Base-by-base conservation (phyloP, 1,139 yeast species). In the Ogataea hybrid region DNA sequence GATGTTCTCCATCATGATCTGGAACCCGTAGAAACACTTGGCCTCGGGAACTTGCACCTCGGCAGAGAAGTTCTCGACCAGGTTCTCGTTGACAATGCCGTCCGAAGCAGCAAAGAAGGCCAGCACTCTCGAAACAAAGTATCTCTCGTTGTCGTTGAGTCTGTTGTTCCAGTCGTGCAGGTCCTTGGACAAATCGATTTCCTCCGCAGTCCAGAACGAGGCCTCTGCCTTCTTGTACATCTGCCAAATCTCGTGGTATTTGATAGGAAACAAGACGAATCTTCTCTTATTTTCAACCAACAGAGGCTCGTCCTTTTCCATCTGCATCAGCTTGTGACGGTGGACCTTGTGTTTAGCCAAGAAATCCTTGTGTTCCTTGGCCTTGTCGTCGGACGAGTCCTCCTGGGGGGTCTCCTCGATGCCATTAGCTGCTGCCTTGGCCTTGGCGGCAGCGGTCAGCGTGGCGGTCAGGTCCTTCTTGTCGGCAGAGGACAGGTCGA, bases 121-220 rank as follows among this genome's bases (percentile, higher is more conserved):
- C 58, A 92, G 74, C 43, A 92, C 94, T 66, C 95, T 81, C 18
- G 95, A 84, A 54, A 92, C 71, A 66, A 92, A 94, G 69, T 70
- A 90, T 61, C 95, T 79, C 73, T 92, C 97, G 63, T 89, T 90
- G 41, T 86, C 92, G 61, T 74, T 88, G 69, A 92, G 71, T 58
- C 72, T 73, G 68, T 83, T 73, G 62, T 86, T 88, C 96, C 97
- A 90, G 70, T 92, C 97, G 59, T 76, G 77, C 50, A 76, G 64
- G 65, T 92, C 99, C 73, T 92, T 92, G 50, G 95, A 82, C 56
- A 92, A 76, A 67, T 92, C 99, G 56, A 94, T 89, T 71, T 92
- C 99, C 73, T 92, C 99, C 42, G 98, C 97, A 39, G 98, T 92
- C 99, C 99, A 92, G 77, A 92, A 92, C 10, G 97, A 88, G 18